Base-by-base conservation (phyloP, 2,329 filamentous ascomycete genomes). In the Nigrospora osmanthi region DNA sequence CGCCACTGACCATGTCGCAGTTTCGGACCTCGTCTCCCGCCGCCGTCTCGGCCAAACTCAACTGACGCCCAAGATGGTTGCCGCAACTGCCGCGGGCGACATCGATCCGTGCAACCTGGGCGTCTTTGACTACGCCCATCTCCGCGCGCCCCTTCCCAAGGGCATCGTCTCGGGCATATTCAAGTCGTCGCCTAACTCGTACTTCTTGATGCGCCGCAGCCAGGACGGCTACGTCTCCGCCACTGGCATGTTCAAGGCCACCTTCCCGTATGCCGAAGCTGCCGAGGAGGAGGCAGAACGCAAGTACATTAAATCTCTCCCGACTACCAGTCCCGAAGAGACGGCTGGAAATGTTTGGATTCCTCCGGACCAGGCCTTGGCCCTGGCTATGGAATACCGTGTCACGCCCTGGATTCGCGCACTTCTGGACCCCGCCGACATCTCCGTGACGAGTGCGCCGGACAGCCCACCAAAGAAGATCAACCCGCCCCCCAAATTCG, bases 311-410 rank as follows among this genome's bases (percentile, higher is more conserved):
- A 96, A 95, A 71, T 80, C 78, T 7, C 81, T 93, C 28, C 68
- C 80, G 32, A 85, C 85, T 30, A 94, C 90, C 11, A 95, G 89
- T 56, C 76, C 76, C 46, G 90, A 97, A 61, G 93, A 97, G 72
- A 89, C 93, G 30, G 93, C 93, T 23, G 93, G 93, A 38, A 98
- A 96, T 64, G 81, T 98, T 43, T 98, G 93, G 93, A 90, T 97
- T 42, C 81, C 89, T 39, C 89, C 91, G 6, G 75, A 84, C 52
- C 68, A 80, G 80, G 93, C 93, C 33, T 76, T 98, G 38, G 70
- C 78, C 47, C 76, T 98, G 12, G 87, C 91, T 42, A 81, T 87
- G 38, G 90, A 97, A 65, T 98, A 97, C 64, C 76, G 80, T 46
- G 89, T 97, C 64, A 68, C 76, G 40, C 75, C 85, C 38, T 98